Evolutionary conservation across 768 basidiomycete species (phyloP), one percentile per base, ranked within the genome.

Genomic region (Mycena pura): DNA sequence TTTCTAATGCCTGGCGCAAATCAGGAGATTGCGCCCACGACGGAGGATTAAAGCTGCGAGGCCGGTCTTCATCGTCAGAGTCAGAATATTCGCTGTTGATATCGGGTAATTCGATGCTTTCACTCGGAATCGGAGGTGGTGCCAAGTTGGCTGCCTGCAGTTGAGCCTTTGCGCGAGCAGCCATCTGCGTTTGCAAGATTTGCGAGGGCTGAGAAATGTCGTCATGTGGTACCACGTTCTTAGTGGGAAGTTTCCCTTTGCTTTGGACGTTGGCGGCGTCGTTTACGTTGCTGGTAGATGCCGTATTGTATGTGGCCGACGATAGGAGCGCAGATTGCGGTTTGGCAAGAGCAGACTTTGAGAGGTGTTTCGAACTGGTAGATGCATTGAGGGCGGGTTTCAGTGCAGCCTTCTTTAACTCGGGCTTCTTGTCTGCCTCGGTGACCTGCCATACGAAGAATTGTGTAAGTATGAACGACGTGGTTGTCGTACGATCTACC

Each of bases 61-160:
- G 82, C 19, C 90, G 86, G 65, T 89, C 87, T 72, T 96, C 95
- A 66, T 96, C 94, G 43, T 95, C 96, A 5, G 95, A 97, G 74
- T 96, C 93, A 6, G 95, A 97, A 75, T 98, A 99, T 69, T 98
- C 96, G 76, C 92, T 95, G 69, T 95, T 91, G 70, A 97, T 95
- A 44, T 99, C 96, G 0, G 96, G 96, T 17, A 99, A 80, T 68
- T 95, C 95, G 67, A 96, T 93, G 70, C 83, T 87, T 78, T 95
- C 91, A 71, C 88, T 91, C 17, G 87, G 76, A 56, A 89, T 73
- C 3, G 77, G 72, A 10, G 86, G 83, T 36, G 71, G 69, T 34
- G 76, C 71, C 34, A 78, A 75, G 53, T 84, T 80, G 14, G 85
- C 82, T 24, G 88, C 88, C 59, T 87, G 82, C 54, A 90, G 76